Evolutionary conservation across 306 rosid genomes (phyloP), one percentile per base, ranked within the genome.

Genomic region (Pyrus bretschneideri): DNA sequence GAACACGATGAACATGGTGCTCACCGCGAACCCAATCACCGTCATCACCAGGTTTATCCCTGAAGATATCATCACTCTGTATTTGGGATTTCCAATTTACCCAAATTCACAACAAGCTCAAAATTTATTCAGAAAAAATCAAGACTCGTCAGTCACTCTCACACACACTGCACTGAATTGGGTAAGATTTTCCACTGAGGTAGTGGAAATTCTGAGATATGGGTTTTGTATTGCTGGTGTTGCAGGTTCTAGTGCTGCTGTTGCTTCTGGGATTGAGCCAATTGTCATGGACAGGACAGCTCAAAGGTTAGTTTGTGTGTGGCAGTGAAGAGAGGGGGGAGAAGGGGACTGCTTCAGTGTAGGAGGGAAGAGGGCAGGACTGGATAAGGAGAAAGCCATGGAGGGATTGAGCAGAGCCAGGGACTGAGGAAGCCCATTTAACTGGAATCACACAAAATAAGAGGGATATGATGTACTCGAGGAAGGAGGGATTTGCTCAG

Each of bases 1-100:
- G 76, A 90, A 91, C 65, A 93, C 91, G 83, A 93, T 93, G 93
- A 93, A 93, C 94, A 88, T 81, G 73, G 93, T 87, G 87, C 98
- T 93, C 69, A 93, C 96, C n/a, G 88, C 91, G 65, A 93, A 93
- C 22, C 96, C 98, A 87, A 91, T 90, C 78, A 88, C 93, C n/a
- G 94, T 93, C 98, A 93, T 93, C 83, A 93, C 98, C 89, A 93
- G 80, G 74, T 93, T 93, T 15, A 91, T 65, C 74, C 96, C 97
- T 4, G 98, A 76, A 29, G 98, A 87, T 69, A 91, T 93, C 97
- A 91, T 90, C 4, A 18, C 74, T 85, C 18, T 5, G 58, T 65
- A 23, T 38, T 46, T 29, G 33, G 45, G 55, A 58, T 21, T 29
- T n/a, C 55, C 14, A 9, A 40, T 14, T 17, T 5, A 52, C 68